These are phyloP conservation scores for Eimeria acervulina DNA, from an alignment of 169 alveolate species.

Conservation along the genomic window DNA sequence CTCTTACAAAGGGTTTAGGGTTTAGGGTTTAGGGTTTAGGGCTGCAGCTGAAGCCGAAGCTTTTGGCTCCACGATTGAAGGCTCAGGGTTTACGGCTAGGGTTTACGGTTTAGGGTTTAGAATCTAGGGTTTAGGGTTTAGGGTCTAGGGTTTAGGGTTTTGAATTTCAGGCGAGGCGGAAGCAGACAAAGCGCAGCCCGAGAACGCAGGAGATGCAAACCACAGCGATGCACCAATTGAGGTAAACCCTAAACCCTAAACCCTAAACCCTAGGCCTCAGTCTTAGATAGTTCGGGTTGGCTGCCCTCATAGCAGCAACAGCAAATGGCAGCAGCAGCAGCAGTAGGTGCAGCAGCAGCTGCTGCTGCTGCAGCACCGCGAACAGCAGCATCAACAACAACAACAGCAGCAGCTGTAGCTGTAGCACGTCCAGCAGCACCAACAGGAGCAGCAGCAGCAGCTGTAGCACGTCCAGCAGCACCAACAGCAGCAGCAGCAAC, in stretches of 20 bases:
- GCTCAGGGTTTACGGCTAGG: too few relatives aligned
- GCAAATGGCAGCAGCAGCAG: background rate
- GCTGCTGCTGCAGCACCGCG: background rate
- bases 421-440: background rate
- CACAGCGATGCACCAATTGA: too few relatives aligned
- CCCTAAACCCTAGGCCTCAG: background rate
- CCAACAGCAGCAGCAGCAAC: background rate
- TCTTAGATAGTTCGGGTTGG: background rate
- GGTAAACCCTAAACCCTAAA: conserved; percentile 37
- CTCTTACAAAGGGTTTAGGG: background rate
- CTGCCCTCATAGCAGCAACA: too few relatives aligned
- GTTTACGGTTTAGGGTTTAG: background rate
- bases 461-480: background rate
- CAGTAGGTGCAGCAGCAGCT: background rate
- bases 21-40: background rate
- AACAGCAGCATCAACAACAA: background rate
- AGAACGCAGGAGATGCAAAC: too few relatives aligned
- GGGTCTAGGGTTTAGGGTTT: background rate
- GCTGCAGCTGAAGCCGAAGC: too few relatives aligned
- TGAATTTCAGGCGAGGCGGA: too few relatives aligned
- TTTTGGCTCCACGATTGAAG: too few relatives aligned
- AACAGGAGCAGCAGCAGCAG: background rate
- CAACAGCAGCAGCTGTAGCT: conserved; percentile 7
- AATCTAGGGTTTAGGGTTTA: background rate
- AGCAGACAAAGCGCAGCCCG: too few relatives aligned